Conservation (phyloP, 352 stramenopile species). For the Globisporangium rhizosaccharum region DNA sequence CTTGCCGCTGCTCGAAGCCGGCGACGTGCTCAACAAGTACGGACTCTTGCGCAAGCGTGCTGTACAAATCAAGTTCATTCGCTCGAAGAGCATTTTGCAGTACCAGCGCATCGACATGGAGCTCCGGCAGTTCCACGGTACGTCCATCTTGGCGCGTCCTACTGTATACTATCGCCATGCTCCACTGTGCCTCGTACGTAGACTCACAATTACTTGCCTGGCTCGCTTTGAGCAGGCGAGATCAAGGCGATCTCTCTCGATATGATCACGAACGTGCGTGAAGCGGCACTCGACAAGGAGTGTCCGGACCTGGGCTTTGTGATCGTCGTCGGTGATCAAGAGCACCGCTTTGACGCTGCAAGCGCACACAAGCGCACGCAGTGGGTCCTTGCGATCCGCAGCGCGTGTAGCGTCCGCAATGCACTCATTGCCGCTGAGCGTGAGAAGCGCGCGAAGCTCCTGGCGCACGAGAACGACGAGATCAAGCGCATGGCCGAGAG, state of each 20-base stretch:
- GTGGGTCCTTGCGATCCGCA: slow-evolving; percentile 54
- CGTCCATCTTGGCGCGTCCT: background rate
- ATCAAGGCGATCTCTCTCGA: slow-evolving; percentile 69
- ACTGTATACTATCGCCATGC: no score
- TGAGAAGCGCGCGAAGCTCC: slow-evolving; percentile 47
- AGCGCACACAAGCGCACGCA: slow-evolving; percentile 41
- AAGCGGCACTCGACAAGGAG: slow-evolving; percentile 40
- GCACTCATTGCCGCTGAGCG: slow-evolving; percentile 38
- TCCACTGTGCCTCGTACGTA: background rate
- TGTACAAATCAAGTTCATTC: slow-evolving; percentile 53
- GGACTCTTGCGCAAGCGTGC: slow-evolving; percentile 51
- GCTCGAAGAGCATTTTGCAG: slow-evolving; percentile 59
- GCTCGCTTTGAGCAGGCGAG: slow-evolving; percentile 9
- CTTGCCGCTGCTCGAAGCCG: slow-evolving; percentile 51
- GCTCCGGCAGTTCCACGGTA: slow-evolving; percentile 34
- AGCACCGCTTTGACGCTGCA: slow-evolving; percentile 56
- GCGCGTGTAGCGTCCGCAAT: slow-evolving; percentile 37
- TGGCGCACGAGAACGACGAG: slow-evolving; percentile 57
- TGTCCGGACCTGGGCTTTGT: slow-evolving; percentile 49
- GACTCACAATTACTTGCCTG: background rate
- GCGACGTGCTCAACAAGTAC: slow-evolving; percentile 68
- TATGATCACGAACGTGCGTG: slow-evolving; percentile 45
- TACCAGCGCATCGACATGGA: slow-evolving; percentile 64
- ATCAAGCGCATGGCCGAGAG: slow-evolving; percentile 47
- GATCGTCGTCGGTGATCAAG: slow-evolving; percentile 35